A percentile compares a stretch with the other conserved stretches of the same genome.
Evolutionary conservation across 306 rosid species (phyloP).

Genomic region (Inga laurina): DNA sequence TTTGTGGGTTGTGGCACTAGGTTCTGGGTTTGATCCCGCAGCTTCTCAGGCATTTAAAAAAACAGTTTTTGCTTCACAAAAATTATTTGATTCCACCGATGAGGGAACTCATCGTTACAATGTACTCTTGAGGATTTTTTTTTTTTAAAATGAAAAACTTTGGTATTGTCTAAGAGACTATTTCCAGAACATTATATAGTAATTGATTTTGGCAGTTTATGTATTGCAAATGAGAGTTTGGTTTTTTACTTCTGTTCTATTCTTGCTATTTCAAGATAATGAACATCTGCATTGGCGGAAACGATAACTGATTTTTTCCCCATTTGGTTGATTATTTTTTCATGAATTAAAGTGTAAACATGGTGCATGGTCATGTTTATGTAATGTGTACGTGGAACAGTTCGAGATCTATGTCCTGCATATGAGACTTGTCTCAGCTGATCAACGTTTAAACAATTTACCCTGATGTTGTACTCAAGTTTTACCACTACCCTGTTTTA

Average conservation of each 20-base stretch:
- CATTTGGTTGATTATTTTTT: neutral
- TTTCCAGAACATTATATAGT: neutral
- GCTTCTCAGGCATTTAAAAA: neutral
- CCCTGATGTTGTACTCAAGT: neutral
- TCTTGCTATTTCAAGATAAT: neutral
- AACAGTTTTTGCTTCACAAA: neutral
- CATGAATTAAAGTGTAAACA: neutral
- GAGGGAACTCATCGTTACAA: no score
- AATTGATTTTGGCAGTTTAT: neutral
- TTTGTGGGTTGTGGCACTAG: neutral
- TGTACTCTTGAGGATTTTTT: no score
- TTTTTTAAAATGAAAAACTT: no score
- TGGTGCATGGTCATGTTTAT: neutral
- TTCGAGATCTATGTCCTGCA: neutral
- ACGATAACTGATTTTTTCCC: neutral
- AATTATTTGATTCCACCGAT: neutral
- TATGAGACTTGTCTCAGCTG: constrained; percentile 9
- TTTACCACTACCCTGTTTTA: neutral
- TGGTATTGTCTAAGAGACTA: no score
- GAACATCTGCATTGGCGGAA: neutral
- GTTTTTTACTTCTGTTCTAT: neutral
- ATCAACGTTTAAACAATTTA: neutral
- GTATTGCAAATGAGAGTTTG: neutral
- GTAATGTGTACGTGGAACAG: constrained; percentile 5
- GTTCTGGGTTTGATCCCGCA: neutral